phyloP scores from a whole-genome alignment of 148 eudicot species.

The Camellia granthamiana region DNA sequence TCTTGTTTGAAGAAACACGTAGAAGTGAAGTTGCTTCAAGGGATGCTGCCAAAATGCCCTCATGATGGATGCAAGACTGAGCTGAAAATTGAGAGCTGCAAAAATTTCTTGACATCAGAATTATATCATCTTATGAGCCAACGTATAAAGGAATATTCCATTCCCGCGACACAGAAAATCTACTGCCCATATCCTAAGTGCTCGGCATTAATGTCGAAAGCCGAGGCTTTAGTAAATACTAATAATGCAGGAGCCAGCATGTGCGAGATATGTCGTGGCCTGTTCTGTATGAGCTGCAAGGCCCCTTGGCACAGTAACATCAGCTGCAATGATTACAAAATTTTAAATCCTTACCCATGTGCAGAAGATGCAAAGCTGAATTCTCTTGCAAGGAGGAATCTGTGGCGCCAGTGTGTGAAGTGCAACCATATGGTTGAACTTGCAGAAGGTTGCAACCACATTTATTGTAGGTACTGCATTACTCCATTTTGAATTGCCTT shows the following conservation, averaged over 20 bases:
- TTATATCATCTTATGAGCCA: constrained; percentile 49
- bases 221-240: constrained; percentile 21
- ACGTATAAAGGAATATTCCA: constrained; percentile 53
- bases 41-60: constrained; percentile 64
- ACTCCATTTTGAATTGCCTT: background rate
- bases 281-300: constrained; percentile 60
- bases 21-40: constrained; percentile 63
- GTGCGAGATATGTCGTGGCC: constrained; percentile 43
- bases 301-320: constrained; percentile 65
- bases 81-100: constrained; percentile 44
- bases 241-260: constrained; percentile 34
- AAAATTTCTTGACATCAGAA: constrained; percentile 52
- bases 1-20: constrained; percentile 74
- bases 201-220: constrained; percentile 67
- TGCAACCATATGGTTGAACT: constrained; percentile 82
- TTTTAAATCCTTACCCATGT: constrained; percentile 31
- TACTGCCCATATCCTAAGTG: constrained; percentile 78
- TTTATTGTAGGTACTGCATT: constrained; percentile 67
- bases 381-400: constrained; percentile 43
- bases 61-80: constrained; percentile 53
- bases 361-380: constrained; percentile 57
- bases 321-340: constrained; percentile 46
- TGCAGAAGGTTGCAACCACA: constrained; percentile 75
- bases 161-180: constrained; percentile 58
- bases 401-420: constrained; percentile 77